Evolutionary conservation across 1,139 yeast species (phyloP), one percentile per base, ranked within the genome.

Genomic region (Zygoascus meyerae): DNA sequence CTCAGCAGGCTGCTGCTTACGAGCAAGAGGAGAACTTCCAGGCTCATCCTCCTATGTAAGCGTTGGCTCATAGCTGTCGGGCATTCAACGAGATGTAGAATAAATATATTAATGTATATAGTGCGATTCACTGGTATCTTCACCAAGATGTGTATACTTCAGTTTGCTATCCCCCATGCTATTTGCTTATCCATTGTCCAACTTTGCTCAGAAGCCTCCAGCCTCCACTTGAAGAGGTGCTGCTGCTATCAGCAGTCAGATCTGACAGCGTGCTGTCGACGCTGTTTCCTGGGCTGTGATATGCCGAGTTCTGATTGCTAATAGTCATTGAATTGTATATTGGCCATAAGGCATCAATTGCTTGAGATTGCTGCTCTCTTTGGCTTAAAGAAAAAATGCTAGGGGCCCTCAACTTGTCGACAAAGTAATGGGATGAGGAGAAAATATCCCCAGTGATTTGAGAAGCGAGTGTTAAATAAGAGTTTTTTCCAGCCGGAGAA

Each of bases 21-120:
- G 45, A 42, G 34, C 65, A 58, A 37, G 55, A 50, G 31, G 48
- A 54, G 37, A 36, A 49, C 31, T 43, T 52, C 47, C 65, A 61
- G 50, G 59, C 65, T 40, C 62, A 57, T 21, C 65, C 65, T 42
- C 65, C 65, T 36, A 58, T 61, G 63, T 61, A 61, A 57, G 38
- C n/a, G 26, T 17, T 12, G 35, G 17, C 35, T 21, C 26, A 21
- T 21, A 21, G 26, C 26, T 21, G 26, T 21, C 26, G 26, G 7
- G 7, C 26, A 21, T 21, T 21, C 26, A 7, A 21, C 26, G 26
- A 21, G 7, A 34, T 36, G 43, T 31, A 41, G 32, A 42, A 45
- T 42, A 32, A 35, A 33, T 18, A 44, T 17, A 33, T 35, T 35
- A 35, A 35, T 35, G 39, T 35, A 35, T 35, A 35, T 35, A 35